Percentiles rank a stretch among this genome's conserved stretches.
Conservation (phyloP, 345 rosid genomes). For the Corymbia maculata region DNA sequence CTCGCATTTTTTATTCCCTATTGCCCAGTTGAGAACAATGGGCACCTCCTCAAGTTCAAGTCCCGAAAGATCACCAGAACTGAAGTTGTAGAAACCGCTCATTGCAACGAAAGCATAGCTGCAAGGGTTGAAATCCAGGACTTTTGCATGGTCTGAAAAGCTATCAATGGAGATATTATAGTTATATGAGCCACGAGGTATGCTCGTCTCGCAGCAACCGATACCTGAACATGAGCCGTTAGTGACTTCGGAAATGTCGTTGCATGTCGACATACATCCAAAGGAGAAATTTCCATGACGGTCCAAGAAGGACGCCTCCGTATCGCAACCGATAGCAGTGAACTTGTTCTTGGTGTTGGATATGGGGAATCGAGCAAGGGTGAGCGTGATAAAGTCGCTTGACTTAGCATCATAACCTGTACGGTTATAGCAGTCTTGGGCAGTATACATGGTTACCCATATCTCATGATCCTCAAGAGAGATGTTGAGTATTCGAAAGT, state of each 20-base stretch:
- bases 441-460: neutral
- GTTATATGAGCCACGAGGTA: neutral
- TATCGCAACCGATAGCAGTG: neutral
- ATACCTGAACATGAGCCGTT: slow-evolving; percentile 5
- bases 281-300: rapidly evolving
- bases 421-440: neutral
- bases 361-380: neutral
- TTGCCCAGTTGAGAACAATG: slow-evolving; percentile 18
- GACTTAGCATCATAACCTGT: rapidly evolving
- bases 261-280: neutral
- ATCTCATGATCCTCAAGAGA: neutral
- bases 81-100: neutral
- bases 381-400: rapidly evolving
- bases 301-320: rapidly evolving
- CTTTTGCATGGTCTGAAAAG: neutral
- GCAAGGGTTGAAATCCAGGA: neutral
- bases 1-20: neutral
- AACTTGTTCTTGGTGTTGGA: slow-evolving; percentile 1
- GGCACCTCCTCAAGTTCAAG: rapidly evolving
- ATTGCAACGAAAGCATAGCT: slow-evolving; percentile 9
- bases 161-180: rapidly evolving
- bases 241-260: neutral
- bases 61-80: neutral
- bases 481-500: rapidly evolving
- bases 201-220: slow-evolving; percentile 8